Conservation (phyloP, 768 basidiomycete genomes). For the Crepidotus variabilis region DNA sequence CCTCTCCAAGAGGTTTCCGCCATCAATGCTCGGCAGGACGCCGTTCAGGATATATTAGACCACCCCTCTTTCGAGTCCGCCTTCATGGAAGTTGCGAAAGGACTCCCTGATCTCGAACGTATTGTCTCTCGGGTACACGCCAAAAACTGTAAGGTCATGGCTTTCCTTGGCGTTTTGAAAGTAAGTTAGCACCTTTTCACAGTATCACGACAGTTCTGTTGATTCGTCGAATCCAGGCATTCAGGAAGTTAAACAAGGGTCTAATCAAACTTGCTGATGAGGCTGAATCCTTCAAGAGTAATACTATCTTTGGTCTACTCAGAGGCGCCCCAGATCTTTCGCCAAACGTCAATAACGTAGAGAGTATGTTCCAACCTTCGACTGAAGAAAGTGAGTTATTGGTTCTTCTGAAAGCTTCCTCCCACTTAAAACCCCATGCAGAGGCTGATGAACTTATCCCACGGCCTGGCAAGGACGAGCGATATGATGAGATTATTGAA, state of each 20-base stretch:
- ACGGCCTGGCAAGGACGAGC: slow-evolving; percentile 78
- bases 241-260: slow-evolving; percentile 68
- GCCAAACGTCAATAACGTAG: slow-evolving; percentile 67
- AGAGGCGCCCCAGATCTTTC: slow-evolving; percentile 78
- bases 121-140: slow-evolving; percentile 95
- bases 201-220: not conserved
- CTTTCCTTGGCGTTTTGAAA: slow-evolving; percentile 80
- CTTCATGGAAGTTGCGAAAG: slow-evolving; percentile 75
- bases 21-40: slow-evolving; percentile 91
- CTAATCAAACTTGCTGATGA: slow-evolving; percentile 58
- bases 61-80: slow-evolving; percentile 73
- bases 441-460: slow-evolving; percentile 74
- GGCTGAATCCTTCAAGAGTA: slow-evolving; percentile 73
- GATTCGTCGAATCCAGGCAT: slow-evolving; percentile 45
- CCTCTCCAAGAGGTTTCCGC: slow-evolving; percentile 78
- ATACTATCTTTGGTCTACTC: slow-evolving; percentile 70
- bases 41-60: slow-evolving; percentile 86
- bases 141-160: slow-evolving; percentile 80
- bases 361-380: slow-evolving; percentile 60
- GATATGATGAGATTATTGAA: slow-evolving; percentile 72
- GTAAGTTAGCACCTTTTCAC: slow-evolving; percentile 35
- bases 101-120: slow-evolving; percentile 88
- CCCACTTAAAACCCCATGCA: slow-evolving; percentile 19
- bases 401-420: not conserved
- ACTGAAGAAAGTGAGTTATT: slow-evolving; percentile 53